Percentiles rank a stretch among this genome's conserved stretches.
Conservation (phyloP, 1,284 basidiomycete species). For the Ceratobasidium sp. region DNA sequence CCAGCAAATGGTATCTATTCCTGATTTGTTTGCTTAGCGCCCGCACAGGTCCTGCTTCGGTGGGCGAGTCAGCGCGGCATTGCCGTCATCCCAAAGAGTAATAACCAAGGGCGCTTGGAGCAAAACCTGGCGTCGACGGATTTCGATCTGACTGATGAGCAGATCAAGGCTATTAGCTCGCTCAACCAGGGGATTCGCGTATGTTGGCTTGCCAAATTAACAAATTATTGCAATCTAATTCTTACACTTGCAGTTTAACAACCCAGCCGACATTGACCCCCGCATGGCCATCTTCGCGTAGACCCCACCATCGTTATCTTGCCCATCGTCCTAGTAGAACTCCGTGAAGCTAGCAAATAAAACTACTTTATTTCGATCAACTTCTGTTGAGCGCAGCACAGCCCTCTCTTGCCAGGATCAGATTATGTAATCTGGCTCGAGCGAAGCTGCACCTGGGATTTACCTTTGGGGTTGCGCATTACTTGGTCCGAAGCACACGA, state of each 20-base stretch:
- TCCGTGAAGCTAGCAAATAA: conserved; percentile 26
- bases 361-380: conserved; percentile 7
- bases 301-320: conserved; percentile 51
- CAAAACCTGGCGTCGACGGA: conserved; percentile 71
- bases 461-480: too few relatives aligned
- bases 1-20: neutral
- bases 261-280: conserved; percentile 75
- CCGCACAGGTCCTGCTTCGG: conserved; percentile 77
- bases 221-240: conserved; percentile 40
- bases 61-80: conserved; percentile 84
- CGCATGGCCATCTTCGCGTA: conserved; percentile 76
- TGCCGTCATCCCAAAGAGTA: conserved; percentile 84
- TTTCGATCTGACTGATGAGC: conserved; percentile 72
- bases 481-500: too few relatives aligned
- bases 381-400: conserved; percentile 1
- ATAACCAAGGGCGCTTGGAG: conserved; percentile 65
- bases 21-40: conserved; percentile 56
- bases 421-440: too few relatives aligned
- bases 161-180: conserved; percentile 70
- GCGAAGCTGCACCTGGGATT: too few relatives aligned
- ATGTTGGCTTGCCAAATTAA: conserved; percentile 51
- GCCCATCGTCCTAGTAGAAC: conserved; percentile 55
- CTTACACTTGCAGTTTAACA: conserved; percentile 65
- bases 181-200: conserved; percentile 77
- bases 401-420: too few relatives aligned